phyloP scores from a whole-genome alignment of 2,329 filamentous ascomycete genomes.

The Cadophora luteo-olivacea region DNA sequence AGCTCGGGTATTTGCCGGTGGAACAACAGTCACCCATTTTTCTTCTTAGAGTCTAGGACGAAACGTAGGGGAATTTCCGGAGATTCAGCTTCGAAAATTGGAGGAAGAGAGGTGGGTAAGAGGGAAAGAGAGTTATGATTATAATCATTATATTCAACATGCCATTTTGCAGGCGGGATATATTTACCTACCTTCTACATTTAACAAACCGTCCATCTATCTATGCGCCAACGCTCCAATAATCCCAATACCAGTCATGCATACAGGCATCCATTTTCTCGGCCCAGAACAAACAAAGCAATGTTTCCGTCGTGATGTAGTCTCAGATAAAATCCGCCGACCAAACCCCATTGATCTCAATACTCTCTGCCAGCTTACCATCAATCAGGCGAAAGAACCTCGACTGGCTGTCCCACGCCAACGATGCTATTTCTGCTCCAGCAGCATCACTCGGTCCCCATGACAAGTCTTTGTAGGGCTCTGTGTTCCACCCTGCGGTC shows the following conservation, averaged over 20 bases:
- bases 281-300: not conserved
- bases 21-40: too few species aligned
- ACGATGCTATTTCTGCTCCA: not conserved
- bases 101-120: too few species aligned
- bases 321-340: slow-evolving; percentile 14
- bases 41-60: too few species aligned
- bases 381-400: slow-evolving; percentile 13
- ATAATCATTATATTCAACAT: not conserved
- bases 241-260: not conserved
- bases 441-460: slow-evolving; percentile 8
- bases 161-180: not conserved
- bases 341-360: slow-evolving; percentile 5
- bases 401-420: not conserved
- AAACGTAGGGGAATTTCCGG: too few species aligned
- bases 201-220: not conserved
- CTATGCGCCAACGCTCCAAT: not conserved
- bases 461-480: not conserved
- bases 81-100: too few species aligned
- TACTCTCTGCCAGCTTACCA: not conserved
- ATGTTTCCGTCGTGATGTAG: not conserved
- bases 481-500: not conserved
- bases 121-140: not conserved
- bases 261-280: not conserved
- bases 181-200: not conserved
- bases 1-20: not conserved